phyloP scores from a whole-genome alignment of 129 eudicot species.

The Calendula officinalis region DNA sequence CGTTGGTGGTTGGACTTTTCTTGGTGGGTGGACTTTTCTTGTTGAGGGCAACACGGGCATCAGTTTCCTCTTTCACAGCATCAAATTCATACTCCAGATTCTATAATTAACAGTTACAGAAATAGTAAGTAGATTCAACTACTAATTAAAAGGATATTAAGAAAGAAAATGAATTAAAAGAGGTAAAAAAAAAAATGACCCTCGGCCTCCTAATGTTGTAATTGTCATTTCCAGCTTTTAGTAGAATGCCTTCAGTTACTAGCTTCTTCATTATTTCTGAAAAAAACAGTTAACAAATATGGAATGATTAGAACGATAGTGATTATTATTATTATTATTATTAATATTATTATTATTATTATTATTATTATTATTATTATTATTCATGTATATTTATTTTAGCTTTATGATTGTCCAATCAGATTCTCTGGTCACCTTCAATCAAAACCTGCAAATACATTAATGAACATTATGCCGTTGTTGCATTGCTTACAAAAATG shows the following conservation, averaged over 20 bases:
- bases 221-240: conserved; percentile 48
- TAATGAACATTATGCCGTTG: conserved; percentile 4
- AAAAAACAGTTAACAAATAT: conserved; percentile 10
- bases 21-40: conserved; percentile 24
- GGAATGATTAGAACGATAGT: background rate
- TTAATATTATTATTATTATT: background rate
- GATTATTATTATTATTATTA: too few relatives aligned
- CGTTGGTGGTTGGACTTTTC: conserved; percentile 32
- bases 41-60: conserved; percentile 28
- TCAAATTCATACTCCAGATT: conserved; percentile 67
- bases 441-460: conserved; percentile 63
- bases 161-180: background rate
- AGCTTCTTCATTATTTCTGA: conserved; percentile 80
- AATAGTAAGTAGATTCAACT: conserved; percentile 4
- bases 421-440: conserved; percentile 61
- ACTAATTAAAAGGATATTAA: conserved; percentile 10
- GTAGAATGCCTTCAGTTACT: conserved; percentile 55
- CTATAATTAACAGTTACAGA: conserved; percentile 32
- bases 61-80: conserved; percentile 84
- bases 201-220: conserved; percentile 52
- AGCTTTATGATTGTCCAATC: conserved; percentile 14
- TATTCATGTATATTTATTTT: background rate
- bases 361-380: background rate
- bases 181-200: conserved; percentile 39
- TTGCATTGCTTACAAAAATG: conserved; percentile 2